Evolutionary conservation across 331 rosid species (phyloP).

Genomic region (Quercus lobata): DNA sequence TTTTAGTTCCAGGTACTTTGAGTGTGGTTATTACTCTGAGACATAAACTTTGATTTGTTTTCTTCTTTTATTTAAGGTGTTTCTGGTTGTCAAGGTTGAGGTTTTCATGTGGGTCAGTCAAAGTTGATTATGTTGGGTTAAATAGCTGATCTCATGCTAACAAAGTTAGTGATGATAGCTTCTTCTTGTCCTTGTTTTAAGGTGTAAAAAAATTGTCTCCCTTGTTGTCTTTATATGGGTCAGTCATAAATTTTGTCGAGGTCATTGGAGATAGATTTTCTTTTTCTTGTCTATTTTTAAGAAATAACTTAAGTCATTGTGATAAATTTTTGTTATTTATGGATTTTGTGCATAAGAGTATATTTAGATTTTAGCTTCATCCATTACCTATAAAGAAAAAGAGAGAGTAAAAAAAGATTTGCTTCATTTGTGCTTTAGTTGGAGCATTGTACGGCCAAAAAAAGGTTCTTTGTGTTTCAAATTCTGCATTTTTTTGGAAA

Average conservation of each 20-base stretch:
- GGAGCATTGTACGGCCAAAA: neutral
- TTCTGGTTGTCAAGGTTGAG: neutral
- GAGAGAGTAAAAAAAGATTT: neutral
- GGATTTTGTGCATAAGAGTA: neutral
- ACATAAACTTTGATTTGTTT: neutral
- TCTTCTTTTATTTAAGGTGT: neutral
- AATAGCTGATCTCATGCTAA: neutral
- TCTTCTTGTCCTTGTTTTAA: neutral
- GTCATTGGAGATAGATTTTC: neutral
- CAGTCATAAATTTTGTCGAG: neutral
- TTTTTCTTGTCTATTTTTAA: neutral
- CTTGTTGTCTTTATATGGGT: neutral
- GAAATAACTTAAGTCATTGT: neutral
- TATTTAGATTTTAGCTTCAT: neutral
- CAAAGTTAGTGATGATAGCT: neutral
- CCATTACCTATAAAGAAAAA: neutral
- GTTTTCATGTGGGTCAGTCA: conserved; percentile 8
- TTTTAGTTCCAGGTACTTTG: too few relatives aligned
- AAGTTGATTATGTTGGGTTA: neutral
- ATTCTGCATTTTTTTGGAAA: neutral
- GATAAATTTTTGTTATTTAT: neutral
- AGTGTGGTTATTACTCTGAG: too few relatives aligned
- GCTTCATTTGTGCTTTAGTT: neutral
- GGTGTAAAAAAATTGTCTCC: neutral
- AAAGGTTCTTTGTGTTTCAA: neutral